Conservation (phyloP, 2,329 filamentous ascomycete species). For the Fusarium equiseti region DNA sequence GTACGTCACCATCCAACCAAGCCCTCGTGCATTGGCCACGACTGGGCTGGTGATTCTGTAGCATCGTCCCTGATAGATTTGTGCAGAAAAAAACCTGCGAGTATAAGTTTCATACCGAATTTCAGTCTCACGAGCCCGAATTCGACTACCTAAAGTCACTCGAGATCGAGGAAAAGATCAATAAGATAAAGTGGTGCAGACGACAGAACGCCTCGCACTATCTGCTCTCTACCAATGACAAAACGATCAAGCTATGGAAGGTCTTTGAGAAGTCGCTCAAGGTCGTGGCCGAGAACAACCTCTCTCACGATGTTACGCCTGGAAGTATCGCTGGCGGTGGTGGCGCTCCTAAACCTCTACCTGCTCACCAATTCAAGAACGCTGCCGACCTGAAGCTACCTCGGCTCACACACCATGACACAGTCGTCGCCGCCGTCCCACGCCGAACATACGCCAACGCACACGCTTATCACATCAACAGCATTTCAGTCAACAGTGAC, state of each 20-base stretch:
- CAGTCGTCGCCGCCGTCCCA: slow-evolving; percentile 95
- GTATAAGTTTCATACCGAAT: slow-evolving; percentile 99
- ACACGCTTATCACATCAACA: slow-evolving; percentile 99
- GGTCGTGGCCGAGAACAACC: slow-evolving; percentile 98
- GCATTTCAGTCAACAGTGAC: slow-evolving; percentile 99
- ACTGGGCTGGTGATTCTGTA: slow-evolving; percentile 1
- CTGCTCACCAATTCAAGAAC: slow-evolving; percentile 80
- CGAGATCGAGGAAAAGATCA: slow-evolving; percentile 99
- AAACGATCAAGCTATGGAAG: slow-evolving; percentile 99
- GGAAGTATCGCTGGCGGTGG: slow-evolving; percentile 78
- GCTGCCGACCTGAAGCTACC: slow-evolving; percentile 90
- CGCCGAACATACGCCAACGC: slow-evolving; percentile 97
- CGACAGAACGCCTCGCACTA: slow-evolving; percentile 99
- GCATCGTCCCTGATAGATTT: slow-evolving; percentile 27
- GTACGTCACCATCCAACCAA: slow-evolving; percentile 63
- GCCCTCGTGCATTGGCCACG: neutral
- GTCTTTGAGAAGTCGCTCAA: slow-evolving; percentile 99
- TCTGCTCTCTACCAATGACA: slow-evolving; percentile 97
- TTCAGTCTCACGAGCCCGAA: slow-evolving; percentile 98
- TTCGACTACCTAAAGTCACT: slow-evolving; percentile 99
- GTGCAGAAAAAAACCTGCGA: slow-evolving; percentile 98
- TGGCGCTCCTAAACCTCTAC: slow-evolving; percentile 77
- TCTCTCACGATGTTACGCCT: slow-evolving; percentile 93
- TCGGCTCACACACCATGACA: slow-evolving; percentile 96
- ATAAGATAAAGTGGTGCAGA: slow-evolving; percentile 99